phyloP scores from a whole-genome alignment of 495 filamentous ascomycete species.

The Pyrenula aspistea region DNA sequence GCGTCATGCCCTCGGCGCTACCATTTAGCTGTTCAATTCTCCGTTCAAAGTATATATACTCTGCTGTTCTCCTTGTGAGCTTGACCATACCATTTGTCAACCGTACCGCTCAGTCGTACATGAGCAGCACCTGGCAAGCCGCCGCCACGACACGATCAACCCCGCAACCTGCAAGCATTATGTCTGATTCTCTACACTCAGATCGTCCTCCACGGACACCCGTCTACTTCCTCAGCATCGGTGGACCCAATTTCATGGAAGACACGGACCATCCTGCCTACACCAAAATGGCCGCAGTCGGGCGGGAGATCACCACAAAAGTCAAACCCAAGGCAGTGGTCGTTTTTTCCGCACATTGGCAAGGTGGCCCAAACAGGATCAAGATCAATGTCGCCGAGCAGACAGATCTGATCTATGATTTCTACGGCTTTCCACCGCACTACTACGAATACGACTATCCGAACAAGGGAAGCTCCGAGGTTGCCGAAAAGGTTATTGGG shows the following conservation, averaged over 20 bases:
- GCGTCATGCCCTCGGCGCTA: conserved; percentile 4
- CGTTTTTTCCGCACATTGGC: conserved; percentile 85
- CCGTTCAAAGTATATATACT: conserved; percentile 8
- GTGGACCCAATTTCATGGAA: conserved; percentile 67
- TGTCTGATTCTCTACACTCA: too few relatives aligned
- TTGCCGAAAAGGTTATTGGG: conserved; percentile 55
- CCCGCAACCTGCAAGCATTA: too few relatives aligned
- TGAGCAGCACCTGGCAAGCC: neutral
- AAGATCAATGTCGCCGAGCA: conserved; percentile 61
- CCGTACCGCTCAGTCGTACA: conserved; percentile 9
- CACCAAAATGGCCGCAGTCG: conserved; percentile 51
- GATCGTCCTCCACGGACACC: conserved; percentile 42
- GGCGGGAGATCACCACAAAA: conserved; percentile 66
- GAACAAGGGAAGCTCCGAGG: conserved; percentile 48
- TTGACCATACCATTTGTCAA: conserved; percentile 12
- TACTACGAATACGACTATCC: conserved; percentile 55
- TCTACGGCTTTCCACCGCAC: conserved; percentile 41
- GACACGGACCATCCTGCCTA: conserved; percentile 63
- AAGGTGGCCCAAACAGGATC: conserved; percentile 44
- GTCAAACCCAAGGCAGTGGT: conserved; percentile 73
- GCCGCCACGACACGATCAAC: neutral
- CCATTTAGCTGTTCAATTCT: conserved; percentile 5
- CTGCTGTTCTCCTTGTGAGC: conserved; percentile 12
- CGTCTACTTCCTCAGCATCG: conserved; percentile 71
- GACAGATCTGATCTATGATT: conserved; percentile 71